phyloP scores from a whole-genome alignment of 371 early-diverging fungal species.

The Mortierella sp. region DNA sequence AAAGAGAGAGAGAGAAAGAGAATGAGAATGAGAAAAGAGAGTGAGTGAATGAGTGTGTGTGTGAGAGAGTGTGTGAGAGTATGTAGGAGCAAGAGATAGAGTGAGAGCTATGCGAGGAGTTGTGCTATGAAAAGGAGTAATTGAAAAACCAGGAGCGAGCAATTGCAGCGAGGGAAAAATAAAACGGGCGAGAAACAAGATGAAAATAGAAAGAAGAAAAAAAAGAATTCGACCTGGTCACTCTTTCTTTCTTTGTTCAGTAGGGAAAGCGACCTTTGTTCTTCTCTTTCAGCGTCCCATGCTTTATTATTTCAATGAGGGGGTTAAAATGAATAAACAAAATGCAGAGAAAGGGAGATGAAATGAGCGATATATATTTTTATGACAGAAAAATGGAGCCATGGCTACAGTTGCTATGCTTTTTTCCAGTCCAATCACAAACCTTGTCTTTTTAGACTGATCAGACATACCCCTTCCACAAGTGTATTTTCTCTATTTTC shows the following conservation, averaged over 20 bases:
- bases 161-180: constrained; percentile 8
- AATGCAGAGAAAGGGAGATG: neutral
- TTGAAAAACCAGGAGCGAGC: neutral
- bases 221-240: neutral
- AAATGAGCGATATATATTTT: neutral
- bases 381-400: too few species aligned
- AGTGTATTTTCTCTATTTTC: too few species aligned
- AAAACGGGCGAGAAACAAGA: neutral
- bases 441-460: too few species aligned
- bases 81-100: neutral
- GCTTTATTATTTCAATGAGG: neutral
- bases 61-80: too few species aligned
- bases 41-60: neutral
- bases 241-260: neutral
- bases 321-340: neutral
- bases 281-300: neutral
- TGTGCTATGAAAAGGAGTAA: neutral
- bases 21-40: neutral
- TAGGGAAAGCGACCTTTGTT: neutral
- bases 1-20: constrained; percentile 2
- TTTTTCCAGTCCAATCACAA: too few species aligned
- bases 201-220: neutral
- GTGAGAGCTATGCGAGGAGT: neutral
- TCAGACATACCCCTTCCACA: too few species aligned
- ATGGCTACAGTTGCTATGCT: too few species aligned